Evolutionary conservation across 345 rosid genomes (phyloP).

Genomic region (Citrus hindsii): DNA sequence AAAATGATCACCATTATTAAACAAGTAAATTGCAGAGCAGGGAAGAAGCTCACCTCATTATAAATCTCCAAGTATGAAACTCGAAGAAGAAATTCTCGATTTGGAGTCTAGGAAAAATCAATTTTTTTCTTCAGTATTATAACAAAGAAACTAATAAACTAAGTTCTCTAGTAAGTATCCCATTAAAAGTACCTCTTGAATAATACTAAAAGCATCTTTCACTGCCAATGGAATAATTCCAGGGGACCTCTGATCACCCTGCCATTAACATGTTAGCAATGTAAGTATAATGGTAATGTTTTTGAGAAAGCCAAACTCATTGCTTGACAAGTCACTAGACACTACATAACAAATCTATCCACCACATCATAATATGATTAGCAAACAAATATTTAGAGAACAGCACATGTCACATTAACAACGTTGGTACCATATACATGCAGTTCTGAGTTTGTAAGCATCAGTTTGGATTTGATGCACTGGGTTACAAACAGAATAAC

Average conservation of each 20-base stretch:
- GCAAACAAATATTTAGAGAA: background rate
- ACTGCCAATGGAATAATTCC: slow-evolving; percentile 96
- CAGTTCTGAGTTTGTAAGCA: background rate
- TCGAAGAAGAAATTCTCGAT: slow-evolving; percentile 91
- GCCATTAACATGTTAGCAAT: slow-evolving; percentile 27
- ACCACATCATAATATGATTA: background rate
- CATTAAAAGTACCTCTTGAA: slow-evolving; percentile 75
- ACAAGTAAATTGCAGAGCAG: background rate
- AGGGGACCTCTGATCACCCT: slow-evolving; percentile 99
- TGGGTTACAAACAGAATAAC: background rate
- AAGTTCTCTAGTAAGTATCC: slow-evolving; percentile 10
- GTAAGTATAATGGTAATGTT: slow-evolving; percentile 4
- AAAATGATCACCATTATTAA: slow-evolving; percentile 7
- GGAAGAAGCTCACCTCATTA: slow-evolving; percentile 71
- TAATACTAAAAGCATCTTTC: slow-evolving; percentile 94
- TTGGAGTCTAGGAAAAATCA: slow-evolving; percentile 65
- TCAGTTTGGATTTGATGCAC: background rate
- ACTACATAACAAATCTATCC: background rate
- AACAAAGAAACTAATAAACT: slow-evolving; percentile 9
- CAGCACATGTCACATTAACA: background rate
- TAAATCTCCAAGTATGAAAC: slow-evolving; percentile 97
- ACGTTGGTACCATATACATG: background rate
- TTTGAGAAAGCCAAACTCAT: slow-evolving; percentile 4
- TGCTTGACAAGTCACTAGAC: background rate
- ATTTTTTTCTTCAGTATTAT: slow-evolving; percentile 15